phyloP scores from a whole-genome alignment of 2,329 filamentous ascomycete species.

The Colletotrichum graminicola region DNA sequence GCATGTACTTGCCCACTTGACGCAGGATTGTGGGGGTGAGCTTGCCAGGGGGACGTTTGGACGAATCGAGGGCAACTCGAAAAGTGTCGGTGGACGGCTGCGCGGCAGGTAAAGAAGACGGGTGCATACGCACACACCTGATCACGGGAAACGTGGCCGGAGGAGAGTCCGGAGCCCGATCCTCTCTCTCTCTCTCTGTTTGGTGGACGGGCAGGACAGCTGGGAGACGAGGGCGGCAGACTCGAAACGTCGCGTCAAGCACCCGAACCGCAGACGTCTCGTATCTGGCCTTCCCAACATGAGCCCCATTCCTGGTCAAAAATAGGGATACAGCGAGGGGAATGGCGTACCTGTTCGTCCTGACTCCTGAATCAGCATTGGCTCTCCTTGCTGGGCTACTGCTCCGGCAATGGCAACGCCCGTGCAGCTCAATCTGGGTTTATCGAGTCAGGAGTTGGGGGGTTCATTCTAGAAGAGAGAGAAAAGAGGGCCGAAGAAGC shows the following conservation, averaged over 20 bases:
- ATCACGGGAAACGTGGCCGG: not conserved
- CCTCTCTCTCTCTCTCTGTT: not conserved
- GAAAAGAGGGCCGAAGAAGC: constrained; percentile 27
- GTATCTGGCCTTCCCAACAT: not conserved
- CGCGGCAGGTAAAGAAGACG: not conserved
- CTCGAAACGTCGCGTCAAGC: constrained; percentile 7
- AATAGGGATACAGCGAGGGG: not conserved
- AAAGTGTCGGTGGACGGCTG: constrained; percentile 8
- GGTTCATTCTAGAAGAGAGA: constrained; percentile 11
- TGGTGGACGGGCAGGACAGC: not conserved
- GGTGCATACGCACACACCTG: not conserved
- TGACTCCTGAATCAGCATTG: not conserved
- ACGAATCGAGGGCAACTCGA: not conserved
- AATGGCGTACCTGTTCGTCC: not conserved
- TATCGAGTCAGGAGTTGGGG: constrained; percentile 30
- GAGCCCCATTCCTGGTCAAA: not conserved
- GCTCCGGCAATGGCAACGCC: constrained; percentile 12
- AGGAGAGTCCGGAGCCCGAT: not conserved
- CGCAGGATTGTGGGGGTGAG: constrained; percentile 1
- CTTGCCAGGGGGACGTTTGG: not conserved
- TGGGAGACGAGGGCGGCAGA: not conserved
- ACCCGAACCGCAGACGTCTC: not conserved
- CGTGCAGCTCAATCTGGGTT: not conserved
- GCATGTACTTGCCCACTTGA: constrained; percentile 1
- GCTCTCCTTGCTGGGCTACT: not conserved